Base-by-base conservation (phyloP, 2,329 filamentous ascomycete species). In the Claviceps africana region DNA sequence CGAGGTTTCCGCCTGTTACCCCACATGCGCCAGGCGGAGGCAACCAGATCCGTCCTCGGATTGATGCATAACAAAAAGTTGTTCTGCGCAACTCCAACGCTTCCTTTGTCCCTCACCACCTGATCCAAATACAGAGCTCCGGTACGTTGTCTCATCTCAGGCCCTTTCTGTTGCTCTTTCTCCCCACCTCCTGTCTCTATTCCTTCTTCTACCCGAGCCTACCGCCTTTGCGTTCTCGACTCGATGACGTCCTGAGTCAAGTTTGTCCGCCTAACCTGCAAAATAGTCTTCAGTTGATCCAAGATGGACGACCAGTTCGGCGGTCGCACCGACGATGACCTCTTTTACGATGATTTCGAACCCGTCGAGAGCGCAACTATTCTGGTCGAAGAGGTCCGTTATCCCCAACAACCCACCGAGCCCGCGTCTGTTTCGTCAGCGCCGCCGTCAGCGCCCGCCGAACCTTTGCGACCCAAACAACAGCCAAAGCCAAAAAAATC, bases 271-370 rank as follows among this genome's bases (percentile, higher is more conserved):
- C 47, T 40, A n/a, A 40, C 22, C 6, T 17, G 10, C 22, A 49
- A 37, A 50, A 25, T n/a, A 28, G 21, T 15, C 22, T 39, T 48
- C 13, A 33, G 22, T 35, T 42, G 4, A 31, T 25, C 11, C 25
- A 42, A 31, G 11, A 81, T 81, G 78, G 77, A 81, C 22, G 78
- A 81, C 57, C 78, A 81, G 60, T 81, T 81, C 57, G 72, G 74
- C 54, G 78, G 77, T 47, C 72, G 78, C 21, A 81, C 78, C 46
- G 78, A 82, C 60, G 79, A 82, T 58, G 78, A 81, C 60, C 71
- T 82, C 54, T 82, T 82, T 61, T 74, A 75, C 55, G 79, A 82
- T 57, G 78, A 82, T 59, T 79, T 81, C 54, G 78, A 81, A 62
- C 77, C 77, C 8, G 71, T 79, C 49, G 64, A 70, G 42, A 64